These are phyloP conservation scores for Saccharomyces hybrid DNA, from an alignment of 1,139 yeast species.

Conservation along the genomic window DNA sequence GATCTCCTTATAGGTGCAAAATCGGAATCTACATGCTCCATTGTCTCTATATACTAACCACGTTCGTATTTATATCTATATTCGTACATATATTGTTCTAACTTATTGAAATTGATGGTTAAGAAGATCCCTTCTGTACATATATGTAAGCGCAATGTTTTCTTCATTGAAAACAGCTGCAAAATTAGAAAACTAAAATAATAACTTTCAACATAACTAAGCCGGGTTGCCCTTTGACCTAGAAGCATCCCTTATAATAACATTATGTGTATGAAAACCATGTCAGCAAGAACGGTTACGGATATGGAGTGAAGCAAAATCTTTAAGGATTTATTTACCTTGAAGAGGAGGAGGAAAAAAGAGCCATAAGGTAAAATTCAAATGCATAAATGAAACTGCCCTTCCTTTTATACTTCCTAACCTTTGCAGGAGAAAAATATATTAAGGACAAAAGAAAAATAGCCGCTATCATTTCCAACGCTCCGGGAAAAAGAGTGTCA, in stretches of 20 bases:
- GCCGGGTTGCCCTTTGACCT: neutral
- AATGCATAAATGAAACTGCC: neutral
- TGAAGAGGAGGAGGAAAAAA: neutral
- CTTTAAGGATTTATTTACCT: neutral
- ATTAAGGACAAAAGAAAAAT: neutral
- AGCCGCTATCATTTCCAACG: neutral
- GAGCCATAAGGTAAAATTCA: neutral
- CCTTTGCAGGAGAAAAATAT: neutral
- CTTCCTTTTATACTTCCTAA: neutral
- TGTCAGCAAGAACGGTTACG: neutral
- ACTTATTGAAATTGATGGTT: neutral
- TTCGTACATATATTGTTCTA: neutral
- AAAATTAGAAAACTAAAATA: neutral
- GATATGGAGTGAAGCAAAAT: neutral
- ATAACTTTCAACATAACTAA: neutral
- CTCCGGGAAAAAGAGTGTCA: neutral
- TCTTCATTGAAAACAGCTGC: neutral
- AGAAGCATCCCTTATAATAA: neutral
- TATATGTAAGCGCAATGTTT: neutral
- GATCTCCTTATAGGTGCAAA: constrained; percentile 25
- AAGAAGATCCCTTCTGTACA: neutral
- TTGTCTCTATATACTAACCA: neutral
- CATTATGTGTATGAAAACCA: neutral
- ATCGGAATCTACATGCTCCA: constrained; percentile 8
- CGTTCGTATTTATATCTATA: neutral